phyloP scores from a whole-genome alignment of 805 yeast species.

The Hanseniaspora clermontiae region DNA sequence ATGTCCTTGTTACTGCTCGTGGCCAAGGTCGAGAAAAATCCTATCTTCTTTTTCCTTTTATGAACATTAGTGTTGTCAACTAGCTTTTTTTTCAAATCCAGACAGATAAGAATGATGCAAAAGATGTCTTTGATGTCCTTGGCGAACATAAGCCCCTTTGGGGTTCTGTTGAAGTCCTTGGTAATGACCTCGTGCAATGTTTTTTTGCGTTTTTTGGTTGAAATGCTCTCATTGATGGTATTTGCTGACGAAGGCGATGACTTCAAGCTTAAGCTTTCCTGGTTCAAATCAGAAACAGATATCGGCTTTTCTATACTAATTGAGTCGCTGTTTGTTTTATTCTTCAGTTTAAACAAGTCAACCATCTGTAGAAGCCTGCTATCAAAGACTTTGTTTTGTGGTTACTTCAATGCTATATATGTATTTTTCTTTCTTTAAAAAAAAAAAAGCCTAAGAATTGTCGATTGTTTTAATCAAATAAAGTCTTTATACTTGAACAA shows the following conservation, averaged over 20 bases:
- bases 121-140: slow-evolving; percentile 51
- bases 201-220: neutral
- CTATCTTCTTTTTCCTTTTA: slow-evolving; percentile 19
- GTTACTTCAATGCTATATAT: neutral
- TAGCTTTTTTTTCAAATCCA: slow-evolving; percentile 29
- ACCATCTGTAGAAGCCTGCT: neutral
- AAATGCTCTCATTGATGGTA: neutral
- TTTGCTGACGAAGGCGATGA: neutral
- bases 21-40: slow-evolving; percentile 22
- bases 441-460: no score
- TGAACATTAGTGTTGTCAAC: neutral
- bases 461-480: no score
- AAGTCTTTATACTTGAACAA: no score
- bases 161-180: slow-evolving; percentile 37
- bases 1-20: slow-evolving; percentile 17
- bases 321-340: neutral
- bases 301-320: neutral
- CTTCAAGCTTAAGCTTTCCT: neutral
- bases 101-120: slow-evolving; percentile 37
- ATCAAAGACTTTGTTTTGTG: no score
- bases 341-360: neutral
- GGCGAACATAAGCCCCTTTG: slow-evolving; percentile 40
- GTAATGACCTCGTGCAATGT: slow-evolving; percentile 34
- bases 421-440: neutral
- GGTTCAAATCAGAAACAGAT: neutral